Evolutionary conservation across 768 basidiomycete genomes (phyloP).

Genomic region (Lactarius vividus): DNA sequence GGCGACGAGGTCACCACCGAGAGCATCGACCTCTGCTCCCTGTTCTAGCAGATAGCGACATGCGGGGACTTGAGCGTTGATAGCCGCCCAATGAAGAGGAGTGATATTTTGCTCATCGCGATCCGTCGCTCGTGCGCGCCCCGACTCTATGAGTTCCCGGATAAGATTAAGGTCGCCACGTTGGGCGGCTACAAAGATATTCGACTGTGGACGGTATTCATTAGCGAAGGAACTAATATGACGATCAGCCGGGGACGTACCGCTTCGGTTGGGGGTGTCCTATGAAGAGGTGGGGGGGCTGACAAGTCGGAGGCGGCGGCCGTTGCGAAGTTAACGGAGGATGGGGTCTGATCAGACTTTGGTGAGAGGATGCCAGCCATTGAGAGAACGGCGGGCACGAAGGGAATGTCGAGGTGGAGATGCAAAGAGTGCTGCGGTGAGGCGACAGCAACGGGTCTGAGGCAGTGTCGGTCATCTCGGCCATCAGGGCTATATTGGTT

Average conservation of each 20-base stretch:
- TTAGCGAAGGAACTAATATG: background rate
- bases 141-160: conserved; percentile 65
- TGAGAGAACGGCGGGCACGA: background rate
- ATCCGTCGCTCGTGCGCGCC: conserved; percentile 68
- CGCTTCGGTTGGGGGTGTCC: conserved; percentile 4
- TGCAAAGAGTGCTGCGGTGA: background rate
- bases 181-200: conserved; percentile 84
- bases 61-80: conserved; percentile 89
- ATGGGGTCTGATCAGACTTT: conserved; percentile 51
- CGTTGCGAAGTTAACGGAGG: conserved; percentile 38
- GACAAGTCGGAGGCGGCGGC: conserved; percentile 48
- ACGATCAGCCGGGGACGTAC: background rate
- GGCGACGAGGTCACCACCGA: conserved; percentile 91
- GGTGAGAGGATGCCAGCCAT: conserved; percentile 38
- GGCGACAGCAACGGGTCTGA: background rate
- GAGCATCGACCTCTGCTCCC: conserved; percentile 91
- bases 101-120: conserved; percentile 91
- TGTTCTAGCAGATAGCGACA: conserved; percentile 87
- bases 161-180: conserved; percentile 74
- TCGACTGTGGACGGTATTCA: conserved; percentile 39
- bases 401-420: background rate
- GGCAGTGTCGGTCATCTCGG: background rate
- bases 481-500: background rate
- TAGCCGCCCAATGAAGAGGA: conserved; percentile 96
- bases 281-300: conserved; percentile 7